Evolutionary conservation across 1,284 basidiomycete genomes (phyloP).

Genomic region (Kwoniella shivajii): DNA sequence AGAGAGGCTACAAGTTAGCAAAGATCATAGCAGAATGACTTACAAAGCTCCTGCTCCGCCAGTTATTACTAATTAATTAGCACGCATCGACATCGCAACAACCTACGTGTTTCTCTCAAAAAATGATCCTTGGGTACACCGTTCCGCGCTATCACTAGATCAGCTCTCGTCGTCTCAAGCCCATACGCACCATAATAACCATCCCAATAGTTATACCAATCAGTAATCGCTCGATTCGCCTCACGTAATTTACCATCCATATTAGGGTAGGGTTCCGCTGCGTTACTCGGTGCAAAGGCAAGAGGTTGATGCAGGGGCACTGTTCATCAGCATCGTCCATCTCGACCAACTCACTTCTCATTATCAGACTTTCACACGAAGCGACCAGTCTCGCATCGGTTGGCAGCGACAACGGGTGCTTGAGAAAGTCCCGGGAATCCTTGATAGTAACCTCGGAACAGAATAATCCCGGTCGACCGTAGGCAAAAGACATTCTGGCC

Average conservation of each 20-base stretch:
- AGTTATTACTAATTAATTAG: slow-evolving; percentile 21
- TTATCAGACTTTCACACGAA: slow-evolving; percentile 59
- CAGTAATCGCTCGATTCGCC: slow-evolving; percentile 38
- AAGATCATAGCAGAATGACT: not conserved
- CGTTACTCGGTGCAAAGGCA: slow-evolving; percentile 31
- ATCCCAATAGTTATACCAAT: slow-evolving; percentile 53
- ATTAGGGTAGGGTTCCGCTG: slow-evolving; percentile 30
- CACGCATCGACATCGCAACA: not conserved
- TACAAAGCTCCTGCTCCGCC: slow-evolving; percentile 19
- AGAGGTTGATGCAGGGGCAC: slow-evolving; percentile 45
- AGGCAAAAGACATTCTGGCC: slow-evolving; percentile 44
- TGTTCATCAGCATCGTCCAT: slow-evolving; percentile 13
- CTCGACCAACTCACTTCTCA: slow-evolving; percentile 33
- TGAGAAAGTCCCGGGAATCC: slow-evolving; percentile 71
- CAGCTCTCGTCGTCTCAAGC: not conserved
- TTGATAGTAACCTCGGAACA: slow-evolving; percentile 83
- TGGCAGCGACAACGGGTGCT: slow-evolving; percentile 80
- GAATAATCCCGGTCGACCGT: slow-evolving; percentile 82
- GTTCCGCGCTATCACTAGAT: slow-evolving; percentile 9
- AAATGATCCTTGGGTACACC: slow-evolving; percentile 24
- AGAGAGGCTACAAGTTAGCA: slow-evolving; percentile 20
- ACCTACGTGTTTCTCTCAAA: slow-evolving; percentile 31
- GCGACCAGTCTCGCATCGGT: slow-evolving; percentile 90
- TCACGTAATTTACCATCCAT: slow-evolving; percentile 45
- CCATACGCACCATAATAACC: slow-evolving; percentile 29